A percentile compares a stretch with the other conserved stretches of the same genome.
phyloP scores from a whole-genome alignment of 768 basidiomycete species.

The Tulasnella calospora region DNA sequence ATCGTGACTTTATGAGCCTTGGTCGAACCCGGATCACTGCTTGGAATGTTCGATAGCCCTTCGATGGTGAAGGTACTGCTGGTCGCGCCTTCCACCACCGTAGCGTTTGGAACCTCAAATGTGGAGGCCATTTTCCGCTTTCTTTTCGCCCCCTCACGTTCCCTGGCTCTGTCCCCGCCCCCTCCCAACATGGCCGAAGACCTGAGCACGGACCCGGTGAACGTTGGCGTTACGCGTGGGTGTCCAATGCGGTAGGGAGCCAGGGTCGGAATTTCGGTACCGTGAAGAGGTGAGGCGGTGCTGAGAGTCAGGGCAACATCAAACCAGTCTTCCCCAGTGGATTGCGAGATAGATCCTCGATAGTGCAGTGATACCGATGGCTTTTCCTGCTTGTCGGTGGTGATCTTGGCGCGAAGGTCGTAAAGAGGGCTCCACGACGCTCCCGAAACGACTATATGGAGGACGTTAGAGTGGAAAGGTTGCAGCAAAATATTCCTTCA shows the following conservation, averaged over 20 bases:
- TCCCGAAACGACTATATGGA: slow-evolving; percentile 43
- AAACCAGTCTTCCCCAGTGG: slow-evolving; percentile 31
- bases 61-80: slow-evolving; percentile 28
- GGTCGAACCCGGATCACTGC: not conserved
- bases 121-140: not conserved
- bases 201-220: no score
- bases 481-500: not conserved
- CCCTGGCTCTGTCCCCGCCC: not conserved
- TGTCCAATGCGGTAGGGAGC: slow-evolving; percentile 26
- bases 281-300: slow-evolving; percentile 29
- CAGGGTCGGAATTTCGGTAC: slow-evolving; percentile 27
- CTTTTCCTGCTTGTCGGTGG: slow-evolving; percentile 37
- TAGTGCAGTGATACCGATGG: slow-evolving; percentile 27
- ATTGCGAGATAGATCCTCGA: slow-evolving; percentile 30
- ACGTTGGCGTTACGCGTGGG: not conserved
- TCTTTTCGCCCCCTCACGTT: not conserved
- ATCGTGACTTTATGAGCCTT: slow-evolving; percentile 29
- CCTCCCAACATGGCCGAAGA: no score
- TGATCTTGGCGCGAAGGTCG: slow-evolving; percentile 52
- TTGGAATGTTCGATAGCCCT: slow-evolving; percentile 28
- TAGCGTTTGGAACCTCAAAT: not conserved
- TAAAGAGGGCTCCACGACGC: slow-evolving; percentile 54
- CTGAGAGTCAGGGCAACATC: slow-evolving; percentile 27
- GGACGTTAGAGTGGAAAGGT: not conserved
- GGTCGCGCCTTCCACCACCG: slow-evolving; percentile 17